Base-by-base conservation (phyloP, 768 basidiomycete genomes). In the Lactarius trivialis region DNA sequence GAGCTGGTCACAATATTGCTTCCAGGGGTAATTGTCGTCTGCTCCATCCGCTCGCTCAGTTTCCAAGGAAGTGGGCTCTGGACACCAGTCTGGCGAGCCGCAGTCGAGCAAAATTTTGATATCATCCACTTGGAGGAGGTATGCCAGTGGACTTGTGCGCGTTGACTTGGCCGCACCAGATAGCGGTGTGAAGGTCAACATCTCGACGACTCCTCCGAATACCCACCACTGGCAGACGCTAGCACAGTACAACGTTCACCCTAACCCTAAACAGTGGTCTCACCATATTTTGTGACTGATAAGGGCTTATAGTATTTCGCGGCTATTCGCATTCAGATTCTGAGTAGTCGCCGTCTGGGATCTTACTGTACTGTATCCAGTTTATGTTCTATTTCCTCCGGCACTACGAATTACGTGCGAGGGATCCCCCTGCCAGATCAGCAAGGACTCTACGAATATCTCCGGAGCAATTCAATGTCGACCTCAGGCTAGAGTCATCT, bases 141-240 rank as follows among this genome's bases (percentile, higher is more conserved):
- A 96, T 8, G 86, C 82, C 48, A 93, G 77, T 2, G 91, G 89
- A 7, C 79, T 80, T 8, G 82, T 80, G 61, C 78, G 76, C 8
- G 81, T 76, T 1, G 86, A 84, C 65, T 83, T 83, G 56, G 92
- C 91, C 39, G 91, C 85, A 28, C 92, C 92, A 39, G 92, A 88
- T 50, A 98, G 78, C 1, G 96, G 91, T 9, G 89, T 94, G 73
- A 98, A 93, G 30, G 93, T 95, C 78, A 98, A 94, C 93, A 97
- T 96, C 51, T 36, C n/a, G 32, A 32, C 19, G 55, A 34, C 15
- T 30, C 28, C n/a, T 24, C 51, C 17, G 14, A 56, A 24, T 19
- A 3, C 3, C 26, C 19, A n/a, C n/a, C 2, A 33, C 87, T 11
- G 2, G 5, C n/a, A 21, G 43, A 45, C 21, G 21, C 21, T 8